Base-by-base conservation (phyloP, 371 early-diverging fungal species). In the Rhizomucor miehei region DNA sequence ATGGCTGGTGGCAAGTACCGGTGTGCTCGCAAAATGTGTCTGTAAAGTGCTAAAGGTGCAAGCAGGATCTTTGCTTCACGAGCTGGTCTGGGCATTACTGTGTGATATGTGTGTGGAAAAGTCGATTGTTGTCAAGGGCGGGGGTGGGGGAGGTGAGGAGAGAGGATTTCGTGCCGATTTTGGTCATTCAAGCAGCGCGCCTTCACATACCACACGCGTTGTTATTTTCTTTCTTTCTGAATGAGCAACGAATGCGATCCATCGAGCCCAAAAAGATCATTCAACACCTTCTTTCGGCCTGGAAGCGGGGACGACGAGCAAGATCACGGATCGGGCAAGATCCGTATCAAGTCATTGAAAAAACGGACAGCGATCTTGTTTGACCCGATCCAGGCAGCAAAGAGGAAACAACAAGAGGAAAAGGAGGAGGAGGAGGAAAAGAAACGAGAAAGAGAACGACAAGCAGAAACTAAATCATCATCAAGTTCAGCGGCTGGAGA, bases 31-130 rank as follows among this genome's bases (percentile, higher is more conserved):
- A 86, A 67, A 61, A 86, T 83, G 50, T 77, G 75, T 24, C 80
- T 75, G 54, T 84, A 86, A 20, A 86, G 75, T n/a, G 59, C 59
- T 35, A 86, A 40, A 25, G 86, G 86, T 29, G 84, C 83, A 45
- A 75, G 46, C 14, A 78, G 52, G 4, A 71, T 48, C 39, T 65
- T 69, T 36, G 68, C 44, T 54, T 71, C 59, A 37, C 47, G 50
- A 16, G 52, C 20, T 37, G 37, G 17, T 40, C 43, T 37, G n/a
- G 63, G 46, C 59, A 57, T 57, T 14, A 16, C 48, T 11, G 17
- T 20, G 12, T 16, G 17, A 16, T 38, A 13, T 54, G 47, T 52
- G 39, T 52, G 44, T 34, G 36, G 29, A 8, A 5, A 8, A 3
- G 29, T 29, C 8, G n/a, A n/a, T n/a, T n/a, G n/a, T n/a, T n/a